These are phyloP conservation scores for Acacia melanoxylon DNA, from an alignment of 306 rosid genomes.

Conservation along the genomic window DNA sequence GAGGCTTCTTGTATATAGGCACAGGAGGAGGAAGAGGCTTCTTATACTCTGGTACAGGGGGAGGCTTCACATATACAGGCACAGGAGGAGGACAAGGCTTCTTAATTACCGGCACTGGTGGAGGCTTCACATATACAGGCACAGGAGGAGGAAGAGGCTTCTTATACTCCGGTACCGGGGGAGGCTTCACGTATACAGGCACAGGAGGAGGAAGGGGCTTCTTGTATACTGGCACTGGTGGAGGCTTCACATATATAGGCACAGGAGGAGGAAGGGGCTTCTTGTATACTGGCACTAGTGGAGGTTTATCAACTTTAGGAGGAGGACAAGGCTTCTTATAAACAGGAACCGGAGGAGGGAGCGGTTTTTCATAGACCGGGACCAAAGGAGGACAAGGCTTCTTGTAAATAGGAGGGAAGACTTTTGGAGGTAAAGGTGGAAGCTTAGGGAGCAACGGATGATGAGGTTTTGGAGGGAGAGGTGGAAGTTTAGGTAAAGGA, in stretches of 20 bases:
- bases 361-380: neutral
- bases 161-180: neutral
- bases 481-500: constrained; percentile 7
- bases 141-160: neutral
- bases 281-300: neutral
- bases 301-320: neutral
- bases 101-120: neutral
- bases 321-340: no score
- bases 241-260: neutral
- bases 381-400: neutral
- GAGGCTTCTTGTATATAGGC: constrained; percentile 29
- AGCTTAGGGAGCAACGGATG: constrained; percentile 28
- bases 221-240: neutral
- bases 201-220: constrained; percentile 22
- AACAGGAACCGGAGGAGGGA: constrained; percentile 3
- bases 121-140: neutral
- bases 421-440: constrained; percentile 34
- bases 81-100: neutral
- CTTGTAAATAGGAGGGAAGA: constrained; percentile 38
- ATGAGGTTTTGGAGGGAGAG: neutral
- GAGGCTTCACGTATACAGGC: neutral
- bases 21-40: constrained; percentile 27
- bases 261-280: constrained; percentile 25
- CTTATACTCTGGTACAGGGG: no score
- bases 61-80: neutral